Percentiles rank a stretch among this genome's conserved stretches.
Conservation (phyloP, 176 grass and related monocot genomes). For the Raddia guianensis region DNA sequence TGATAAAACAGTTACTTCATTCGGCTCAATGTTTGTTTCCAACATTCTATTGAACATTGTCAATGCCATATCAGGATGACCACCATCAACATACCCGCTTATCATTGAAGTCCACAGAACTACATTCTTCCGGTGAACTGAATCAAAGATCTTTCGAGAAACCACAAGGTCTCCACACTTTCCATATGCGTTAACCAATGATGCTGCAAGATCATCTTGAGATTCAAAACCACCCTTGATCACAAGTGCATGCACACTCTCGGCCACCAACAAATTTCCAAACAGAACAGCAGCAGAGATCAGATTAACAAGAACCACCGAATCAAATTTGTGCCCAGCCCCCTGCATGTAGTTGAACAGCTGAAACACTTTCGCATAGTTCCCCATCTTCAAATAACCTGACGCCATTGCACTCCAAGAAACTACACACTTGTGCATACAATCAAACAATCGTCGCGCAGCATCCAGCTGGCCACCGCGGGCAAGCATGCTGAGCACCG, state of each 20-base stretch:
- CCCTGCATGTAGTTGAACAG: slow-evolving; percentile 48
- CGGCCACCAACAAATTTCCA: slow-evolving; percentile 42
- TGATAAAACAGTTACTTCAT: slow-evolving; percentile 48
- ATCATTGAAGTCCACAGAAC: slow-evolving; percentile 67
- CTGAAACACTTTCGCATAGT: slow-evolving; percentile 47
- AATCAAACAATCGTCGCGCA: slow-evolving; percentile 44
- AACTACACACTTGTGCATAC: slow-evolving; percentile 47
- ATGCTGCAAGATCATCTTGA: slow-evolving; percentile 29
- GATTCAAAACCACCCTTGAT: slow-evolving; percentile 49
- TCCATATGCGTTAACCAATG: slow-evolving; percentile 60
- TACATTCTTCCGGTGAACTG: slow-evolving; percentile 35
- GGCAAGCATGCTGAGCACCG: slow-evolving; percentile 54
- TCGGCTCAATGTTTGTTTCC: slow-evolving; percentile 42
- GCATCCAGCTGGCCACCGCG: slow-evolving; percentile 23
- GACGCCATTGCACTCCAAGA: slow-evolving; percentile 62
- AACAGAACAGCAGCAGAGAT: slow-evolving; percentile 31
- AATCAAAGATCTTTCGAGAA: slow-evolving; percentile 52
- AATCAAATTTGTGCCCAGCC: slow-evolving; percentile 33
- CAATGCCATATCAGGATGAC: slow-evolving; percentile 39
- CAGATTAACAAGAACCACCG: slow-evolving; percentile 47
- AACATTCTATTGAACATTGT: slow-evolving; percentile 50
- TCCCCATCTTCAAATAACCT: slow-evolving; percentile 37
- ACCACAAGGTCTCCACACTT: slow-evolving; percentile 53
- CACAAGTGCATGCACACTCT: slow-evolving; percentile 48
- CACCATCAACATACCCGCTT: slow-evolving; percentile 58